phyloP scores from a whole-genome alignment of 2,329 filamentous ascomycete genomes.

The Coniochaeta prunicola region DNA sequence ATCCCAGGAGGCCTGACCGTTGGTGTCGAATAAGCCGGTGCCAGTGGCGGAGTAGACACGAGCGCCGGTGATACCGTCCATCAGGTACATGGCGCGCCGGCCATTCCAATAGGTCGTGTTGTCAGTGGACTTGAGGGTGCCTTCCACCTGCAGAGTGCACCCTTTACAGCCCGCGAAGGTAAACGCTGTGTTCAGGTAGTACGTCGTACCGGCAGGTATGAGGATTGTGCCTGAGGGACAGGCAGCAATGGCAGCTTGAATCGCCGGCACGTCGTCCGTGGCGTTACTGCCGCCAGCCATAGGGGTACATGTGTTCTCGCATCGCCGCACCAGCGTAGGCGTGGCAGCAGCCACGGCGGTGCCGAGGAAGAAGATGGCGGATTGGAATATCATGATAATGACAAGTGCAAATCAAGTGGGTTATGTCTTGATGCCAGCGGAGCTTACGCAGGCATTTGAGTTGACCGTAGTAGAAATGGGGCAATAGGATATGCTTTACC shows the following conservation, averaged over 20 bases:
- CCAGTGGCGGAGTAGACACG: constrained; percentile 26
- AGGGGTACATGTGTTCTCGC: constrained; percentile 10
- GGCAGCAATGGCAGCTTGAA: constrained; percentile 28
- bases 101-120: constrained; percentile 33
- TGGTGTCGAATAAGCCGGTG: constrained; percentile 33
- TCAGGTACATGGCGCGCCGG: constrained; percentile 28
- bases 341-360: too few relatives aligned
- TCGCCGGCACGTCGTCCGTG: constrained; percentile 34
- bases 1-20: constrained; percentile 34
- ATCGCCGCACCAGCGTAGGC: too few relatives aligned
- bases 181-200: constrained; percentile 33
- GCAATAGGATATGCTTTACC: too few relatives aligned
- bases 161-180: constrained; percentile 30
- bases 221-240: constrained; percentile 33
- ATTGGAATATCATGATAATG: too few relatives aligned
- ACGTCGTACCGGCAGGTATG: constrained; percentile 31
- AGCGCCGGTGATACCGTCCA: constrained; percentile 27
- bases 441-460: too few relatives aligned
- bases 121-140: constrained; percentile 28
- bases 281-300: constrained; percentile 10
- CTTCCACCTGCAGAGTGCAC: constrained; percentile 40
- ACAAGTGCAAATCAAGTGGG: too few relatives aligned
- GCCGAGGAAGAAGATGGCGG: too few relatives aligned
- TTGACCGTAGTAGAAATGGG: too few relatives aligned
- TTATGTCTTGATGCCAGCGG: too few relatives aligned